Conservation (phyloP, 2,329 filamentous ascomycete species). For the Claviceps lovelessii region DNA sequence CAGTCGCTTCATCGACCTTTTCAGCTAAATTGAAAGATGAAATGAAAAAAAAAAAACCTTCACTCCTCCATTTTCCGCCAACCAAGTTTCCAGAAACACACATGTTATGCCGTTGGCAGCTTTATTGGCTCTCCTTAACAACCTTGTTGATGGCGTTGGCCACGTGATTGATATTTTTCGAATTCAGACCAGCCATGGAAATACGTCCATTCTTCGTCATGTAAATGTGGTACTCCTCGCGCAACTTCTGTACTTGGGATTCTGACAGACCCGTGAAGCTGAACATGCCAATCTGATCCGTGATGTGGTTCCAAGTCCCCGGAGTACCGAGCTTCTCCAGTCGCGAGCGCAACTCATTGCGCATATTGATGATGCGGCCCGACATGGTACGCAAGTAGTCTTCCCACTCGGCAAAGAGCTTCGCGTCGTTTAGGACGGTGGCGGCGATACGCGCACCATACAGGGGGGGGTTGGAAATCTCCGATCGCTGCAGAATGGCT, state of each 20-base stretch:
- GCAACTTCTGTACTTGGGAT: conserved; percentile 56
- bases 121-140: conserved; percentile 31
- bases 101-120: not conserved
- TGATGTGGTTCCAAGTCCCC: conserved; percentile 92
- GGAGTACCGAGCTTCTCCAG: conserved; percentile 77
- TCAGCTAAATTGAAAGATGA: too few relatives aligned
- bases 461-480: conserved; percentile 92
- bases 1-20: not conserved
- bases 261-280: conserved; percentile 74
- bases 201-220: conserved; percentile 98
- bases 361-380: conserved; percentile 87
- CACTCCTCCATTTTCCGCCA: too few relatives aligned
- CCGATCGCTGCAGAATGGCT: conserved; percentile 84
- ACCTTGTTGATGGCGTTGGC: conserved; percentile 79
- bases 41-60: too few relatives aligned
- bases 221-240: conserved; percentile 62
- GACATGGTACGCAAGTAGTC: conserved; percentile 86
- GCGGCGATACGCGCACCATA: conserved; percentile 86
- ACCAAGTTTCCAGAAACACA: not conserved
- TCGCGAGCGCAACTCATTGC: conserved; percentile 59
- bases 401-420: conserved; percentile 83
- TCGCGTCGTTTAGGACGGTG: conserved; percentile 66
- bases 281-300: conserved; percentile 99
- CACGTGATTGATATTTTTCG: conserved; percentile 82
- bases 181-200: conserved; percentile 96